Percentiles rank a stretch among this genome's conserved stretches.
These are phyloP conservation scores for Fraxinus velutina DNA, from an alignment of 305 asterid species.

Conservation along the genomic window DNA sequence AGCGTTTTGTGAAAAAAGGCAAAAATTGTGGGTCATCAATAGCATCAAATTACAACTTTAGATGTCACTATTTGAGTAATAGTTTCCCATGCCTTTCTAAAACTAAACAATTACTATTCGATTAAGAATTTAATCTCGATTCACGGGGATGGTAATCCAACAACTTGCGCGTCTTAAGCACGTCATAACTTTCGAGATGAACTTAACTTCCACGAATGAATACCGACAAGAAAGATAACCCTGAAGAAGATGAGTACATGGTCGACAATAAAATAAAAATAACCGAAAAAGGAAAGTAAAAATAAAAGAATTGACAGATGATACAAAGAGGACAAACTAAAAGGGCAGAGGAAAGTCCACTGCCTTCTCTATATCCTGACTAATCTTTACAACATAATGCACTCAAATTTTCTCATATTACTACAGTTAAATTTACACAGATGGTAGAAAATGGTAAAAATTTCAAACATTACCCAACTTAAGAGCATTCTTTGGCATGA, in stretches of 20 bases:
- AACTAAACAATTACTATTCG: background rate
- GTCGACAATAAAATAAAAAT: background rate
- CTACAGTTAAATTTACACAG: conserved; percentile 31
- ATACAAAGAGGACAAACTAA: conserved; percentile 19
- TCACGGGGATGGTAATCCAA: background rate
- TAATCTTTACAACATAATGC: conserved; percentile 26
- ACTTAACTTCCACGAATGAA: background rate
- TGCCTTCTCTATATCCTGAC: conserved; percentile 25
- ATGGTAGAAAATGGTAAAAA: background rate
- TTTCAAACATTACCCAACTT: conserved; percentile 23
- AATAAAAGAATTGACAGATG: conserved; percentile 8
- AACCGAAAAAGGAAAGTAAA: background rate
- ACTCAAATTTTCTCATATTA: conserved; percentile 11
- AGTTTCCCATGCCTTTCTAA: background rate
- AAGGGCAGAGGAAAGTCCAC: background rate
- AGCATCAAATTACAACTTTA: background rate
- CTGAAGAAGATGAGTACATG: background rate
- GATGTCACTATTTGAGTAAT: background rate
- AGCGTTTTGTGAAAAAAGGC: background rate
- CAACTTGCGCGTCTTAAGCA: background rate
- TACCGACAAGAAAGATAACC: background rate
- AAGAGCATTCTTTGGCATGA: conserved; percentile 29
- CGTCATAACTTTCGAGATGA: background rate
- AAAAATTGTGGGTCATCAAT: background rate
- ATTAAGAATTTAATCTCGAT: background rate